Evolutionary conservation across 768 basidiomycete species (phyloP).

Genomic region (Tylopilus felleus): DNA sequence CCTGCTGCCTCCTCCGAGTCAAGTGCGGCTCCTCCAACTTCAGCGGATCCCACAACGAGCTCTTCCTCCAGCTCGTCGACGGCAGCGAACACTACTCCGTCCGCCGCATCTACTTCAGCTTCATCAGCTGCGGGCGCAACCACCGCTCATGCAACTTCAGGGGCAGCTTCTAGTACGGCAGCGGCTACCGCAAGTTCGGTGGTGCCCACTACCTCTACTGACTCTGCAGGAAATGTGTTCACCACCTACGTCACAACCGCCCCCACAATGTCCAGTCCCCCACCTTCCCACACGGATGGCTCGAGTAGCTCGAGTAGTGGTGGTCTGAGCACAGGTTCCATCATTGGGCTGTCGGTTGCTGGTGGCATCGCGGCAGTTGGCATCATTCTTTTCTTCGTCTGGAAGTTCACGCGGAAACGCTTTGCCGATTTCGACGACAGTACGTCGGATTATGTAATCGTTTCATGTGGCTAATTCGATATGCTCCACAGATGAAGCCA

Average conservation of each 20-base stretch:
- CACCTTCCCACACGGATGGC: slow-evolving; percentile 23
- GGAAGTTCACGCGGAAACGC: slow-evolving; percentile 85
- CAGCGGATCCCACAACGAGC: slow-evolving; percentile 4
- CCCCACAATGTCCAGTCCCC: slow-evolving; percentile 22
- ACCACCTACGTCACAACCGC: slow-evolving; percentile 21
- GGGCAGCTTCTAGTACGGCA: neutral
- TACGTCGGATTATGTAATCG: slow-evolving; percentile 38
- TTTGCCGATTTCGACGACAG: slow-evolving; percentile 75
- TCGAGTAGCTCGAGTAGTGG: slow-evolving; percentile 17
- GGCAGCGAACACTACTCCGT: slow-evolving; percentile 10
- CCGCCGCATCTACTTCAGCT: slow-evolving; percentile 5
- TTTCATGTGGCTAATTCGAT: slow-evolving; percentile 6
- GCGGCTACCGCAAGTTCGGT: neutral
- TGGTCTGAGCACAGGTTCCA: slow-evolving; percentile 65
- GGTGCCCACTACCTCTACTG: slow-evolving; percentile 27
- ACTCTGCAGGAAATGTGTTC: slow-evolving; percentile 28
- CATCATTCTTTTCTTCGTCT: slow-evolving; percentile 71
- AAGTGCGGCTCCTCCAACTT: neutral
- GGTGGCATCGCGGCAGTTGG: slow-evolving; percentile 74
- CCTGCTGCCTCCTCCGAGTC: neutral
- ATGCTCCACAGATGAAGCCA: slow-evolving; percentile 60
- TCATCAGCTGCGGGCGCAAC: slow-evolving; percentile 4
- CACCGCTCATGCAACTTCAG: slow-evolving; percentile 5
- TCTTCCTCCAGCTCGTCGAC: neutral
- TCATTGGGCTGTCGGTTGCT: slow-evolving; percentile 77